Evolutionary conservation across 2,329 filamentous ascomycete species (phyloP).

Genomic region (Sporothrix brasiliensis): DNA sequence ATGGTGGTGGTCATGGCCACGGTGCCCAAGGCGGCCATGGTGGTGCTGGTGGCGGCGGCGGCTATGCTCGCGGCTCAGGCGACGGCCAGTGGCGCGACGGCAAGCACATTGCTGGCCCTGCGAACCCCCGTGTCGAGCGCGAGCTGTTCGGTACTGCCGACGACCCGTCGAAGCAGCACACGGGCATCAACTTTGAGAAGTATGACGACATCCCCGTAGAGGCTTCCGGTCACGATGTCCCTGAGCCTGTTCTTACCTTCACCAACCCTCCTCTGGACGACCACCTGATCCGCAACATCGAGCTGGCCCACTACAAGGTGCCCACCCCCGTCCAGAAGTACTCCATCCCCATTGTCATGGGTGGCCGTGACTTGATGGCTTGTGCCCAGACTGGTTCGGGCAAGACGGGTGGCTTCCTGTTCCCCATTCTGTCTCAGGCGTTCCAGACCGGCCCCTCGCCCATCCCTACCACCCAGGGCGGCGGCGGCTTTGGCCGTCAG

Average conservation of each 20-base stretch:
- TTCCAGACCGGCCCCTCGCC: constrained; percentile 84
- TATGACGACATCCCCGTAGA: constrained; percentile 99
- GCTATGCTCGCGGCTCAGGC: constrained; percentile 76
- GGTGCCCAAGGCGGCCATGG: constrained; percentile 38
- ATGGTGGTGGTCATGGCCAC: constrained; percentile 18
- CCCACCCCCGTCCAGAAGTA: constrained; percentile 99
- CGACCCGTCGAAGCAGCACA: constrained; percentile 93
- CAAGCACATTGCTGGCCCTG: constrained; percentile 89
- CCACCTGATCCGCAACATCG: constrained; percentile 90
- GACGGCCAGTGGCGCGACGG: constrained; percentile 96
- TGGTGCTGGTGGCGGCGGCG: constrained; percentile 45
- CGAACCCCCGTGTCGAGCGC: constrained; percentile 87
- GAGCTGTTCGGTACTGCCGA: constrained; percentile 91
- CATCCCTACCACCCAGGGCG: constrained; percentile 58
- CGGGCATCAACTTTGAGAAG: constrained; percentile 99
- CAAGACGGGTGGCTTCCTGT: constrained; percentile 99
- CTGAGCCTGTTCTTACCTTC: constrained; percentile 87
- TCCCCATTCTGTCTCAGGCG: constrained; percentile 97
- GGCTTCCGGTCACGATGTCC: constrained; percentile 90
- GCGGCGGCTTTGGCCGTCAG: constrained; percentile 80
- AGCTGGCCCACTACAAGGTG: constrained; percentile 89
- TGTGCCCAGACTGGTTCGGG: constrained; percentile 99
- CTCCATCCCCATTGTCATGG: constrained; percentile 98
- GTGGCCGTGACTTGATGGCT: constrained; percentile 96
- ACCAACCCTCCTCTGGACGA: constrained; percentile 94